Base-by-base conservation (phyloP, 495 filamentous ascomycete genomes). In the Aspergillus conjunctus region DNA sequence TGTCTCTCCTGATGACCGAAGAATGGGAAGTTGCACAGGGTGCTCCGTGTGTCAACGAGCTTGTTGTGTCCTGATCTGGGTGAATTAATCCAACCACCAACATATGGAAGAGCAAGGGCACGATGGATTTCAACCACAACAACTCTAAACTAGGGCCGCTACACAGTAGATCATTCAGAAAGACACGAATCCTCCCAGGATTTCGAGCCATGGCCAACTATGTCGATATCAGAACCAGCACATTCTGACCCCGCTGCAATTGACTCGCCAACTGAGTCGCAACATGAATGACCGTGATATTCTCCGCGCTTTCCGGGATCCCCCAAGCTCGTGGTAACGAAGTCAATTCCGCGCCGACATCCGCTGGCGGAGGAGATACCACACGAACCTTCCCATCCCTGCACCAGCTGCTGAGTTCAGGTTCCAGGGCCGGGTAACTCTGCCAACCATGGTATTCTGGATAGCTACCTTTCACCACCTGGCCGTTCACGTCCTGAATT, bases 381-480 rank as follows among this genome's bases (percentile, higher is more conserved):
- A 41, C 15, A 0, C 15, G 37, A 11, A 4, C 37, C 8, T 9
- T 41, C 8, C 37, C 37, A 1, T 4, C 15, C 12, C 15, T n/a
- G 4, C 11, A 12, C 92, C 92, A 96, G 59, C 79, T 81, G 7
- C 84, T 82, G 18, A 96, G 80, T 68, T 96, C 92, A 2, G 92
- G 92, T n/a, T 41, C 37, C 8, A 41, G 9, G 3, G 37, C 37
- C 15, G 37, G 37, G 12, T 41, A 41, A 11, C 6, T 11, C 37
- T 41, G 0, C 92, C 92, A 21, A 96, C 92, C 62, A 90, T 92
- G 0, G 92, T 91, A 72, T 95, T 96, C 71, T 96, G 92, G 11
- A 96, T 83, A 37, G 92, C 92, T 3, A 92, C 92, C 95, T 43
- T 95, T 90, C 33, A 76, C 78, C 66, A 96, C 93, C 73, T 96